phyloP scores from a whole-genome alignment of 2,329 filamentous ascomycete genomes.

The Fusarium kyushuense region DNA sequence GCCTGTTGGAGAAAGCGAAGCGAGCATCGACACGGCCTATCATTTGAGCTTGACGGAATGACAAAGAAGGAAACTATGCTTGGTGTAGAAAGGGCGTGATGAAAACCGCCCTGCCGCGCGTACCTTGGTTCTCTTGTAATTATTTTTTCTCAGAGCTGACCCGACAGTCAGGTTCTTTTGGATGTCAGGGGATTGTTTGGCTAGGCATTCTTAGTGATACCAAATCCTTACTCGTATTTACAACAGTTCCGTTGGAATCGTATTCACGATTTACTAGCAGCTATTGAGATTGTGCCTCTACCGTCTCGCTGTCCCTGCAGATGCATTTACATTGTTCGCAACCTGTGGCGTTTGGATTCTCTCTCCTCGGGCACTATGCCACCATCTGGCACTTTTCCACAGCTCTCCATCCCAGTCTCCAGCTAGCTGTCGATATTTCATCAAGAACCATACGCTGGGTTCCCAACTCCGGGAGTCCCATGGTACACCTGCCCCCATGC shows the following conservation, averaged over 20 bases:
- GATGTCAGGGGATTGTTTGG: conserved; percentile 46
- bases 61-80: conserved; percentile 31
- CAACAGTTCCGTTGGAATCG: conserved; percentile 25
- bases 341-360: conserved; percentile 32
- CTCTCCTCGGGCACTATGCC: conserved; percentile 48
- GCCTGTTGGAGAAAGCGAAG: conserved; percentile 26
- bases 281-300: neutral
- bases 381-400: conserved; percentile 50
- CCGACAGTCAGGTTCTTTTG: conserved; percentile 31
- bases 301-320: conserved; percentile 2
- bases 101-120: conserved; percentile 43
- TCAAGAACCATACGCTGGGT: conserved; percentile 57
- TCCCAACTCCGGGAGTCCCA: conserved; percentile 62
- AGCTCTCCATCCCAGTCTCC: conserved; percentile 55
- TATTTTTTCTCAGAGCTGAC: conserved; percentile 31
- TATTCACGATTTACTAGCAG: conserved; percentile 32
- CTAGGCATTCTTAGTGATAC: conserved; percentile 53
- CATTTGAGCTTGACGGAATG: conserved; percentile 18
- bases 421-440: conserved; percentile 55
- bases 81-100: conserved; percentile 46
- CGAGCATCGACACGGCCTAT: conserved; percentile 37
- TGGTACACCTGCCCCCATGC: conserved; percentile 54
- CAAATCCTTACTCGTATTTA: conserved; percentile 48
- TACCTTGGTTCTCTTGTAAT: conserved; percentile 27
- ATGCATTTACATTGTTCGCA: neutral